Evolutionary conservation across 768 basidiomycete genomes (phyloP), one percentile per base, ranked within the genome.

Genomic region (Lentinula lateritia): DNA sequence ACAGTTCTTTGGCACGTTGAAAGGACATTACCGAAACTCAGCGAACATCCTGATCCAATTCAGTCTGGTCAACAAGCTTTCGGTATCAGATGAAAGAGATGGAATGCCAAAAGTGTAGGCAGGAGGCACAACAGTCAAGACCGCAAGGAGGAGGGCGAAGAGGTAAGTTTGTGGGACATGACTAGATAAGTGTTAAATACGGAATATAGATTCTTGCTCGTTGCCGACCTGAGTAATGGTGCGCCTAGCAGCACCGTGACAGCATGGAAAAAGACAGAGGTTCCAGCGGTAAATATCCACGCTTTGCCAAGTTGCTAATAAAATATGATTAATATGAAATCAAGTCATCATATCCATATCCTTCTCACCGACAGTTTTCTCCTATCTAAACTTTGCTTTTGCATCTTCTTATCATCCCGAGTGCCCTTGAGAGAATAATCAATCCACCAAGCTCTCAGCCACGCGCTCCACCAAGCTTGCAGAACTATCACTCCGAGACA

Each of bases 21-120:
- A 62, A 48, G 18, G 3, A 86, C 93, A 71, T 3, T 69, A 96
- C 95, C 83, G 80, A 63, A 91, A 75, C 65, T 94, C 90, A 52
- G 83, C 89, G 68, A 95, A 95, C 43, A 98, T 76, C 54, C 91
- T 82, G 23, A 84, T 79, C 89, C 92, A 93, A 6, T 83, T 82
- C 69, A 87, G 78, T 46, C 88, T 80, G 50, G 79, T 81, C 58
- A 84, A 71, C 39, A 86, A 67, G 1, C 86, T 78, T 15, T 72
- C 69, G 6, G 77, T 73, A 50, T 76, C 74, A 18, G 70, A 71
- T 20, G 73, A 72, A 15, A 83, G 65, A 41, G 79, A 80, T 0
- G 91, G 89, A 2, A 77, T 64, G 6, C 91, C 91, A 16, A 93
- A 76, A 2, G 85, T 78, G 68, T 89, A 91, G 2, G 85, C 81